Conservation (phyloP, 208 protist species). For the Herpetomonas tarakana region DNA sequence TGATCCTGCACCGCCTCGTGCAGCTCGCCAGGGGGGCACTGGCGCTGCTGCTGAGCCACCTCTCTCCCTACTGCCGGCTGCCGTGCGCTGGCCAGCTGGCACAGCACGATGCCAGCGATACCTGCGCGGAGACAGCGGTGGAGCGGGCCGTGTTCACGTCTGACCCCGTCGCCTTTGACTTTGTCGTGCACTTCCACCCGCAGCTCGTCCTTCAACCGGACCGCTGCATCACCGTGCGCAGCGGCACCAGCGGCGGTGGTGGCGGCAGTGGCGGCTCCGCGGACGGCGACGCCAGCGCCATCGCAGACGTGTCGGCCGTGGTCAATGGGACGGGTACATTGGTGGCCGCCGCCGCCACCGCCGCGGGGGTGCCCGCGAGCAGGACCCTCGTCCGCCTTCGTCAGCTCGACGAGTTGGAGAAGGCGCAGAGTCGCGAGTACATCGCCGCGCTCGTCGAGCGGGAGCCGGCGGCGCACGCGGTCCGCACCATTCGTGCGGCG, state of each 20-base stretch:
- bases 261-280: conserved; percentile 2
- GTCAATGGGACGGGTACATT: conserved; percentile 4
- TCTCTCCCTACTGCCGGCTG: conserved; percentile 10
- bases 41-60: conserved; percentile 35
- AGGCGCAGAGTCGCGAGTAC: conserved; percentile 51
- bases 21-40: conserved; percentile 62
- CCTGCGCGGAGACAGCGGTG: conserved; percentile 1
- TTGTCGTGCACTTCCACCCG: conserved; percentile 68
- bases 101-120: conserved; percentile 1
- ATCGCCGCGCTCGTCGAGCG: conserved; percentile 71
- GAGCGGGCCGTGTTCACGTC: conserved; percentile 56
- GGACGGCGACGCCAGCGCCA: neutral
- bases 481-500: conserved; percentile 57
- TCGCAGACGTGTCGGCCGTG: neutral
- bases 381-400: conserved; percentile 35
- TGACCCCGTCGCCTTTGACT: conserved; percentile 60
- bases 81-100: conserved; percentile 2
- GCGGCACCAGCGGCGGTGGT: neutral
- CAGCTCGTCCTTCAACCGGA: conserved; percentile 68
- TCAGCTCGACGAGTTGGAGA: conserved; percentile 75
- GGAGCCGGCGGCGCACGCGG: conserved; percentile 72
- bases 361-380: conserved; percentile 2
- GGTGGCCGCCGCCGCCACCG: neutral
- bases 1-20: conserved; percentile 82
- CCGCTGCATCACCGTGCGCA: conserved; percentile 15